Percentiles rank a stretch among this genome's conserved stretches.
These are phyloP conservation scores for Gilbertella persicaria DNA, from an alignment of 371 early-diverging fungal species.

Conservation along the genomic window DNA sequence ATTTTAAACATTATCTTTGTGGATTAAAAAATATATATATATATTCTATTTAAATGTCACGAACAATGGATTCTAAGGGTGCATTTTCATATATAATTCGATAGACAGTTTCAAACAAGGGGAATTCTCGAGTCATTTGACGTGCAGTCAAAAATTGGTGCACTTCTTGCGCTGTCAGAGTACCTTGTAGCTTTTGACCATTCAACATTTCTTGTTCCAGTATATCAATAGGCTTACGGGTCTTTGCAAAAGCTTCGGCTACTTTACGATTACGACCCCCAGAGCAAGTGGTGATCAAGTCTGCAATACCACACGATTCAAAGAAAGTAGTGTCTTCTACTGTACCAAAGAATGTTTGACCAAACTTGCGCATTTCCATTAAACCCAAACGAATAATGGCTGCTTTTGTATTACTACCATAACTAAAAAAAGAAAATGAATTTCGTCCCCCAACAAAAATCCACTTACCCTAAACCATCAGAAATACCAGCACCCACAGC, in stretches of 20 bases:
- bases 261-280: constrained; percentile 97
- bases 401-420: constrained; percentile 96
- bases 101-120: constrained; percentile 88
- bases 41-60: constrained; percentile 13
- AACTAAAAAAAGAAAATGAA: constrained; percentile 47
- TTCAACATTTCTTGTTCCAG: constrained; percentile 91
- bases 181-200: constrained; percentile 98
- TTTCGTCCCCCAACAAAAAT: constrained; percentile 7
- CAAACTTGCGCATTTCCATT: constrained; percentile 96
- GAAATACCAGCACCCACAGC: constrained; percentile 98
- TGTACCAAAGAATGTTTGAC: constrained; percentile 76
- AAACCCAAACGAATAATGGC: constrained; percentile 97
- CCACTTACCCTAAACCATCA: constrained; percentile 68
- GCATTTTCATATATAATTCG: constrained; percentile 81
- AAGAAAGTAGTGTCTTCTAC: constrained; percentile 92
- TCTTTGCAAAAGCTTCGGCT: constrained; percentile 88
- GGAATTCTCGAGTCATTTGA: constrained; percentile 75
- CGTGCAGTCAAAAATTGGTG: constrained; percentile 74
- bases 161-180: constrained; percentile 90
- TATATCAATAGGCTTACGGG: constrained; percentile 87
- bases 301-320: constrained; percentile 96
- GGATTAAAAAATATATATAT: neutral
- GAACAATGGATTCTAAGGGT: constrained; percentile 40
- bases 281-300: constrained; percentile 94
- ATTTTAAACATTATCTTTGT: constrained; percentile 7